A percentile compares a stretch with the other conserved stretches of the same genome.
Evolutionary conservation across 148 eudicot genomes (phyloP).

Genomic region (Vaccinium vitisidaea): DNA sequence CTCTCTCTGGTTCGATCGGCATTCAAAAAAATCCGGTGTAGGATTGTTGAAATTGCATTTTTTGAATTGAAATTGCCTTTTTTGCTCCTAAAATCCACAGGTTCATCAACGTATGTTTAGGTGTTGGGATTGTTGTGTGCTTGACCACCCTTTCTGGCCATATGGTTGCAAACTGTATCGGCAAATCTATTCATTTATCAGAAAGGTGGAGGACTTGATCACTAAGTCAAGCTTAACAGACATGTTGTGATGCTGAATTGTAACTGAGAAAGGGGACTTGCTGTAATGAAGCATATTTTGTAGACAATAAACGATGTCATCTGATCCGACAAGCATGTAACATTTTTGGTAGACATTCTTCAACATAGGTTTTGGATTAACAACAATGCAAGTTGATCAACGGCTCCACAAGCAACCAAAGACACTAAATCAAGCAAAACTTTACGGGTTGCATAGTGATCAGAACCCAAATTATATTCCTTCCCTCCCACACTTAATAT

Average conservation of each 20-base stretch:
- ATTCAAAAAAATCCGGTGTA: no score
- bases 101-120: conserved; percentile 25
- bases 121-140: conserved; percentile 25
- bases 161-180: conserved; percentile 20
- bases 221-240: no score
- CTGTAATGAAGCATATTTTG: no score
- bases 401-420: background rate
- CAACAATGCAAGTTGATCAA: background rate
- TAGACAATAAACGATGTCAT: background rate
- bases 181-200: conserved; percentile 8
- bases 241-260: no score
- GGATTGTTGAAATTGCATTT: no score
- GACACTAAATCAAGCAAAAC: background rate
- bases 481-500: background rate
- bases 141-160: conserved; percentile 23
- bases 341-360: background rate
- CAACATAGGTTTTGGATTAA: background rate
- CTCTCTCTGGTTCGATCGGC: no score
- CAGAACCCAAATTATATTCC: background rate
- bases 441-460: background rate
- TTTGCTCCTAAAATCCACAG: conserved; percentile 15
- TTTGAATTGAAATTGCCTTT: background rate
- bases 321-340: background rate
- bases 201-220: no score
- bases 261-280: no score